Evolutionary conservation across 495 filamentous ascomycete species (phyloP).

Genomic region (Aspergillus indologenus): DNA sequence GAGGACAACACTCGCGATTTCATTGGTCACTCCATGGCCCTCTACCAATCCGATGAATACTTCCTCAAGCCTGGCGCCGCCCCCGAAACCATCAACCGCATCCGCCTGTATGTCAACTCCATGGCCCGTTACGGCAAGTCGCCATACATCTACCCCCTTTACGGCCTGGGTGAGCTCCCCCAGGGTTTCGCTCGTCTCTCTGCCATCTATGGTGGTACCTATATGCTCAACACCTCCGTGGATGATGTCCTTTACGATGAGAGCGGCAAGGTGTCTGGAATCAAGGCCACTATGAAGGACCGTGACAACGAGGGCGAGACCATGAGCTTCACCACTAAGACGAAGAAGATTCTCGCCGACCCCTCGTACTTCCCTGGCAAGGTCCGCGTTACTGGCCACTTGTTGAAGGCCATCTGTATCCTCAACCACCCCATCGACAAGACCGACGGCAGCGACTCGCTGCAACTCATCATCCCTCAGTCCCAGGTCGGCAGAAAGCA

Average conservation of each 20-base stretch:
- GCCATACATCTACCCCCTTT: conserved; percentile 98
- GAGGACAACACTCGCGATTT: conserved; percentile 93
- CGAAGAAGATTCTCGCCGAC: conserved; percentile 93
- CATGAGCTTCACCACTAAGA: conserved; percentile 94
- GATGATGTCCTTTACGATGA: conserved; percentile 84
- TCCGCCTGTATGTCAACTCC: conserved; percentile 94
- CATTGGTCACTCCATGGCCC: conserved; percentile 95
- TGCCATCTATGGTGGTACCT: conserved; percentile 97
- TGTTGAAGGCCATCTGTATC: conserved; percentile 95
- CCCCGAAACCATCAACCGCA: conserved; percentile 84
- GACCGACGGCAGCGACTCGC: conserved; percentile 86
- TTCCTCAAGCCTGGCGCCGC: conserved; percentile 69
- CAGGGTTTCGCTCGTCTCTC: conserved; percentile 97
- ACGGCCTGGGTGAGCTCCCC: conserved; percentile 94
- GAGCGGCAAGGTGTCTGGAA: conserved; percentile 76
- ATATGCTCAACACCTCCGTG: conserved; percentile 95
- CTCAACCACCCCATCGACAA: conserved; percentile 88
- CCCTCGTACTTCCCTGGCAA: conserved; percentile 95
- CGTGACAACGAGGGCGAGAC: conserved; percentile 67
- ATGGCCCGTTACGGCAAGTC: conserved; percentile 98
- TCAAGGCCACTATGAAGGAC: conserved; percentile 95
- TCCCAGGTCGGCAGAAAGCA: conserved; percentile 93
- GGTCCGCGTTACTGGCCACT: conserved; percentile 78
- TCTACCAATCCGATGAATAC: conserved; percentile 87
- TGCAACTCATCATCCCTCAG: conserved; percentile 96